These are phyloP conservation scores for Posidonia oceanica DNA, from an alignment of 116 monocot genomes.

Conservation along the genomic window DNA sequence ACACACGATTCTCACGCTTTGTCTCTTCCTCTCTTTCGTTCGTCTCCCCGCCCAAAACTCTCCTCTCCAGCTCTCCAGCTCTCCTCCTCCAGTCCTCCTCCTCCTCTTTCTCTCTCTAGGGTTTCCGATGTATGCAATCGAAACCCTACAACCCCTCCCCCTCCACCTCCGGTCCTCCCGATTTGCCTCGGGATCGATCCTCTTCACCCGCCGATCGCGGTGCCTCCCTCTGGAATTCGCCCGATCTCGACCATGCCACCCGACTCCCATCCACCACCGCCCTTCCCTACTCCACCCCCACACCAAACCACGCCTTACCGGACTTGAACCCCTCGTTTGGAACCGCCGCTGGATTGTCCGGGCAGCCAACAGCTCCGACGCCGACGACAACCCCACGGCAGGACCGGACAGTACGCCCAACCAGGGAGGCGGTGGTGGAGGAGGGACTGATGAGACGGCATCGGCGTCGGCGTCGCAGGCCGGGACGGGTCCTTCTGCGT, in stretches of 20 bases:
- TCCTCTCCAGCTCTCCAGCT: background rate
- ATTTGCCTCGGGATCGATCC: slow-evolving; percentile 1
- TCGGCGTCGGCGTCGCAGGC: no score
- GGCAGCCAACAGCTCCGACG: no score
- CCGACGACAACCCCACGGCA: no score
- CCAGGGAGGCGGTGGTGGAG: no score
- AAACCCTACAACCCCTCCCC: slow-evolving; percentile 6
- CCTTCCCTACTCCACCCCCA: background rate
- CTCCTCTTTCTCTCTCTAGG: background rate
- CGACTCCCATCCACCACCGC: background rate
- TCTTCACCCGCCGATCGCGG: background rate
- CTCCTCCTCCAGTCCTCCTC: background rate
- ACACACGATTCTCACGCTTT: no score
- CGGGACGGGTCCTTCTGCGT: background rate
- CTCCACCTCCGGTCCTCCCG: background rate
- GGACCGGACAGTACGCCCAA: no score
- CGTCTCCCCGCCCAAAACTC: slow-evolving; percentile 1
- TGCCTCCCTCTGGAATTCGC: background rate
- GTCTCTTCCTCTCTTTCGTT: no score
- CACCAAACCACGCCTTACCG: background rate
- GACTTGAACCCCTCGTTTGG: no score
- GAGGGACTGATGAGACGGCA: no score
- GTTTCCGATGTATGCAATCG: slow-evolving; percentile 6
- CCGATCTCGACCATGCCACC: background rate
- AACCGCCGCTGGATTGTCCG: no score